Base-by-base conservation (phyloP, 2,329 filamentous ascomycete genomes). In the Talaromyces sp. region DNA sequence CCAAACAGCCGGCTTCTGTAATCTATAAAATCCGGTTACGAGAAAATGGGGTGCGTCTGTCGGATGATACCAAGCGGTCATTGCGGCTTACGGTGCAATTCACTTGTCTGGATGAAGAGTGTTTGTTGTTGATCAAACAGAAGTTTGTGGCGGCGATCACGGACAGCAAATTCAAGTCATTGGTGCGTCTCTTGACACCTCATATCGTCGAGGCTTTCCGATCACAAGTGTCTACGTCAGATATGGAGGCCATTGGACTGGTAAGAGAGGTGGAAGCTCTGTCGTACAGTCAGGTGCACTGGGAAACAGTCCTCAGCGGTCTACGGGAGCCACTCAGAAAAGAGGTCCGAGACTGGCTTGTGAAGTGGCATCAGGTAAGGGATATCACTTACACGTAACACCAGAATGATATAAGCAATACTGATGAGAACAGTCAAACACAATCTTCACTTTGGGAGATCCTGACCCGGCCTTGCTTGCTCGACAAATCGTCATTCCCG, bases 401-500 rank as follows among this genome's bases (percentile, higher is more conserved):
- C n/a, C 12, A 9, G 32, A 51, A 4, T n/a, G 31, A 52, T 12
- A 19, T 32, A n/a, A 10, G 48, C 26, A 11, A n/a, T 60, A n/a
- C 57, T 54, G 58, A 60, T 41, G 57, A 43, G 29, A 26, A n/a
- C 64, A 78, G 72, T 69, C 69, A 56, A 70, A 75, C 57, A 64
- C 67, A 48, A 68, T 68, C 35, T 67, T 75, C 43, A 62, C 64
- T 1, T 67, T 77, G 46, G 69, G 73, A 27, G 55, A 67, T 3
- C 67, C 59, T 26, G 60, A 70, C 8, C 71, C 67, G 38, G 63
- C 65, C 14, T 68, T 74, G 24, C 77, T 82, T 21, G 80, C 74
- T 63, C 82, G 83, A 21, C 87, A 86, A 12, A 92, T 99, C 66
- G 80, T 89, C 31, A 95, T 99, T 57, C 90, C 92, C 0, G 92